These are phyloP conservation scores for Ceratobasidium sp. DNA, from an alignment of 1,284 basidiomycete genomes.

Conservation along the genomic window DNA sequence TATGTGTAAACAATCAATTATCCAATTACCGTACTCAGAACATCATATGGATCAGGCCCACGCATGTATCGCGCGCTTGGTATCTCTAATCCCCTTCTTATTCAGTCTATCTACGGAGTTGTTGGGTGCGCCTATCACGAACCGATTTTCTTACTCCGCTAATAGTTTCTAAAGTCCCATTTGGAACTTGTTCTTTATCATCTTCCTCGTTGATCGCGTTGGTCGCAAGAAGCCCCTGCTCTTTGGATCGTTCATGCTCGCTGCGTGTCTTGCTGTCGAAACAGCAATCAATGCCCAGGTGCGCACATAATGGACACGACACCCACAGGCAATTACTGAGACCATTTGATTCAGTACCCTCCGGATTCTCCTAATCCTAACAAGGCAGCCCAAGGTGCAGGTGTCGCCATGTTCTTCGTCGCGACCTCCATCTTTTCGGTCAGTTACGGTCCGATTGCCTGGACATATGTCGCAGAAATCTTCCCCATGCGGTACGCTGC, in stretches of 20 bases:
- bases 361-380: slow-evolving; percentile 25
- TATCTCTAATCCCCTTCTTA: slow-evolving; percentile 25
- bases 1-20: neutral
- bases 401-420: slow-evolving; percentile 64
- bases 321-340: neutral
- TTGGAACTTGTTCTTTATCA: slow-evolving; percentile 32
- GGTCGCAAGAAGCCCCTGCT: slow-evolving; percentile 27
- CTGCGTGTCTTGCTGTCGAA: slow-evolving; percentile 23
- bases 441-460: slow-evolving; percentile 29
- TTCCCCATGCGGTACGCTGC: slow-evolving; percentile 27
- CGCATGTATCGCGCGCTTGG: slow-evolving; percentile 30
- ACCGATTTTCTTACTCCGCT: neutral
- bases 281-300: slow-evolving; percentile 26
- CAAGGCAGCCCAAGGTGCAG: slow-evolving; percentile 22
- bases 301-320: neutral
- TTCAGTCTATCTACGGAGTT: slow-evolving; percentile 31
- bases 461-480: slow-evolving; percentile 34
- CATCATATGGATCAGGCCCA: neutral
- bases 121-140: slow-evolving; percentile 7
- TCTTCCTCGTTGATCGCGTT: slow-evolving; percentile 32
- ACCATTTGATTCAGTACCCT: slow-evolving; percentile 3
- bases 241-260: slow-evolving; percentile 31
- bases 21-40: neutral
- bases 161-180: slow-evolving; percentile 9
- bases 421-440: slow-evolving; percentile 62